phyloP scores from a whole-genome alignment of 352 stramenopile genomes.

The Globisporangium megalacanthum region DNA sequence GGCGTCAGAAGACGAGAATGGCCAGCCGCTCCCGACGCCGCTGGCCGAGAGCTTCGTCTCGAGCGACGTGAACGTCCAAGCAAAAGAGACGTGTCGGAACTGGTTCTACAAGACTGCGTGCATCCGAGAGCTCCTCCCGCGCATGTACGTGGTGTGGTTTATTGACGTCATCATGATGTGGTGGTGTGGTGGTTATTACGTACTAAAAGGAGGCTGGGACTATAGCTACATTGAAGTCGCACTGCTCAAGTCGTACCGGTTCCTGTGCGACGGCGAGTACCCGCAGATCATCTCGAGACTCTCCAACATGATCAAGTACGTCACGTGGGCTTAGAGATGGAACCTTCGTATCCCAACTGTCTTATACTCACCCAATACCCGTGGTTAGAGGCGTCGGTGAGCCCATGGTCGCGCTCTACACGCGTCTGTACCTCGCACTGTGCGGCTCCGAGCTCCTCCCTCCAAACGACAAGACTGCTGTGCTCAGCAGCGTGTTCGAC shows the following conservation, averaged over 20 bases:
- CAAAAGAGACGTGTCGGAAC: slow-evolving; percentile 90
- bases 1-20: slow-evolving; percentile 55
- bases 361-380: too few species aligned
- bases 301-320: slow-evolving; percentile 86
- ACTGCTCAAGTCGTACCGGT: slow-evolving; percentile 85
- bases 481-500: slow-evolving; percentile 83
- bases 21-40: slow-evolving; percentile 40
- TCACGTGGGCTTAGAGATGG: neutral
- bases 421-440: slow-evolving; percentile 77
- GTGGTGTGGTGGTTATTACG: neutral
- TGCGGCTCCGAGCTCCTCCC: slow-evolving; percentile 55
- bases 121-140: slow-evolving; percentile 88
- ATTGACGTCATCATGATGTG: neutral
- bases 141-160: slow-evolving; percentile 53
- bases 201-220: neutral
- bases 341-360: neutral
- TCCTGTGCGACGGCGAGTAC: slow-evolving; percentile 88
- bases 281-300: slow-evolving; percentile 73
- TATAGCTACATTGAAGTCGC: slow-evolving; percentile 84
- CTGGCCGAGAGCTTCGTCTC: slow-evolving; percentile 68
- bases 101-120: slow-evolving; percentile 95
- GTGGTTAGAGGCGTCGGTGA: slow-evolving; percentile 66
- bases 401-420: slow-evolving; percentile 84
- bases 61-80: slow-evolving; percentile 80
- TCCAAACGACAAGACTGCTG: slow-evolving; percentile 29